phyloP scores from a whole-genome alignment of 768 basidiomycete genomes.

The Suillus sp. region DNA sequence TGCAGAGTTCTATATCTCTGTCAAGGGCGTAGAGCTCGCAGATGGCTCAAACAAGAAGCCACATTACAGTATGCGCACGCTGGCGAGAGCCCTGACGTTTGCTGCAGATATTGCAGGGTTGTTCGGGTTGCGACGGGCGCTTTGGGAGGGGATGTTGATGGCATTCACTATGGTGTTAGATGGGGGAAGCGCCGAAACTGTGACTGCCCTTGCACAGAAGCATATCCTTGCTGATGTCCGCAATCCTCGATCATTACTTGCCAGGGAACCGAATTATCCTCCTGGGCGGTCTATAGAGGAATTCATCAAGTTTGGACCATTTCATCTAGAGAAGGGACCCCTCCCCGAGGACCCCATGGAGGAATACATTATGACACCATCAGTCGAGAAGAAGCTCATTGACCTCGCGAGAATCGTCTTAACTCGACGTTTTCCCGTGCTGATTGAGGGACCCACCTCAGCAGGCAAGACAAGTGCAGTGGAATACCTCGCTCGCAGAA shows the following conservation, averaged over 20 bases:
- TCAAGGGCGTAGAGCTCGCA: conserved; percentile 82
- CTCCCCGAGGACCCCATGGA: conserved; percentile 62
- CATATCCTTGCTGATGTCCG: conserved; percentile 78
- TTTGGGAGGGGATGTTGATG: conserved; percentile 98
- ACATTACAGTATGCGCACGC: conserved; percentile 96
- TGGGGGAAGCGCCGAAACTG: conserved; percentile 62
- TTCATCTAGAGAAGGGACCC: conserved; percentile 83
- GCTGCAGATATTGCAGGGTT: conserved; percentile 76
- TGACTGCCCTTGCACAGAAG: conserved; percentile 69
- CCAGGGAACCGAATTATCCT: conserved; percentile 65
- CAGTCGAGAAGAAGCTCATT: conserved; percentile 91
- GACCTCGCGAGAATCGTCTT: conserved; percentile 91
- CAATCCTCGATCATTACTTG: conserved; percentile 75
- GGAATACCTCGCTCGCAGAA: conserved; percentile 90
- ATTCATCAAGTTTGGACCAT: conserved; percentile 86
- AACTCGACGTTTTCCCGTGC: conserved; percentile 87
- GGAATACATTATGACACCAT: conserved; percentile 93
- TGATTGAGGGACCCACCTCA: conserved; percentile 98
- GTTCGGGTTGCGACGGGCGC: conserved; percentile 80
- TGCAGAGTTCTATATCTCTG: conserved; percentile 84
- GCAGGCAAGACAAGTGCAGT: conserved; percentile 97
- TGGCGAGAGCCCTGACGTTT: conserved; percentile 88
- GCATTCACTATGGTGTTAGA: conserved; percentile 97
- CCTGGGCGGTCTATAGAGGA: conserved; percentile 47
- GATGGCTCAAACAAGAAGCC: conserved; percentile 93